Base-by-base conservation (phyloP, 1,284 basidiomycete species). In the Hymenochaete sp. region DNA sequence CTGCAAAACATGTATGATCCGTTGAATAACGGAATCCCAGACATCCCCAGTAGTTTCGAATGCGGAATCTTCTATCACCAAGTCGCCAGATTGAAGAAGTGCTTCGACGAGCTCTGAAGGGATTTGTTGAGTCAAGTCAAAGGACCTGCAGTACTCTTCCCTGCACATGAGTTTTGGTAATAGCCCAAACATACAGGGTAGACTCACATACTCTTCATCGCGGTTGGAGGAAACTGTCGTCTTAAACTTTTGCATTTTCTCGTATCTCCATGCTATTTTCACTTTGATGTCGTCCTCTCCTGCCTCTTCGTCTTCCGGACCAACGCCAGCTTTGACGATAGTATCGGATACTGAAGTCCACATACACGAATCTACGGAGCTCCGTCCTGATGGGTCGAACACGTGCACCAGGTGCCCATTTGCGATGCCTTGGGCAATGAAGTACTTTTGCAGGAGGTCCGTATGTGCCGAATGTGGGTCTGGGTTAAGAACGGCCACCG, bases 221-320 rank as follows among this genome's bases (percentile, higher is more conserved):
- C 62, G 60, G 2, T 42, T 21, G 44, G 66, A 60, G 16, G 65
- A 56, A 22, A 95, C 80, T 1, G 88, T 92, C 1, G 92, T 96
- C 64, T 87, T 80, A 62, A 95, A 95, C 63, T 75, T 82, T 64
- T 83, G 88, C 86, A 96, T 86, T 50, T 79, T 73, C 57, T 90
- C 87, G 62, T 98, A 98, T 57, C 95, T 73, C 89, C 95, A 98
- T 29, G 95, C 95, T 57, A 97, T 96, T 65, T 85, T 90, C 52
- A 91, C 79, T 55, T 72, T 75, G 28, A 72, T 65, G 44, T 64
- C 59, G 47, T 51, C 37, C 31, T 60, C 62, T 49, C 73, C 73
- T 45, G 68, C 67, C 35, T 66, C 69, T 35, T 65, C 64, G 29
- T 60, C 65, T 27, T 68, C 60, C 19, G 62, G 62, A n/a, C n/a